Evolutionary conservation across 371 early-diverging fungal species (phyloP).

Genomic region (Nosema muscidifuracis): DNA sequence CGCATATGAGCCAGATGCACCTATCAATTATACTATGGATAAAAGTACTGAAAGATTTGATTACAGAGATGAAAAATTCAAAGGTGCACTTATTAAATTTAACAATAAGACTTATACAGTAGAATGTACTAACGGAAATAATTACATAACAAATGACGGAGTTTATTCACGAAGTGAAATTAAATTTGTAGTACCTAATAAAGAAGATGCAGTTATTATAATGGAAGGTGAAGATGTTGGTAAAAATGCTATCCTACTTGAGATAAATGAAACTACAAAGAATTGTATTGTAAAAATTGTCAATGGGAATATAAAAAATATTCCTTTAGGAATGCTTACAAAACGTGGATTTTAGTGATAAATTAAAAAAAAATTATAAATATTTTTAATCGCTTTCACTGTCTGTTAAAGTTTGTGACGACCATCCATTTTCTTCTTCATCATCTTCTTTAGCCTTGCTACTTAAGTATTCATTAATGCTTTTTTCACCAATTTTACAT

Average conservation of each 20-base stretch:
- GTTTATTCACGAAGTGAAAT: conserved; percentile 55
- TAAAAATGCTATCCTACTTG: conserved; percentile 70
- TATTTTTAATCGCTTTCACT: background rate
- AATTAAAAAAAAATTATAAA: background rate
- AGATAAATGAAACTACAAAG: conserved; percentile 67
- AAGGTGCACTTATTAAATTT: conserved; percentile 20
- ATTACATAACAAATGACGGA: conserved; percentile 18
- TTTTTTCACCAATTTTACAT: background rate
- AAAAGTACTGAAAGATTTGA: conserved; percentile 16
- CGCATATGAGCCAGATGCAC: conserved; percentile 22
- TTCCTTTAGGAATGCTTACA: conserved; percentile 18
- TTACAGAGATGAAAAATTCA: conserved; percentile 10
- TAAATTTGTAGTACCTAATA: conserved; percentile 69
- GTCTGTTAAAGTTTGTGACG: background rate
- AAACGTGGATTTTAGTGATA: conserved; percentile 17
- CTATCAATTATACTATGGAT: conserved; percentile 1
- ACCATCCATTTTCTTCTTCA: background rate
- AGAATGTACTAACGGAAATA: conserved; percentile 19
- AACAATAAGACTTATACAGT: conserved; percentile 2
- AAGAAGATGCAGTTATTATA: conserved; percentile 71
- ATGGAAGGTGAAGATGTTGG: conserved; percentile 69
- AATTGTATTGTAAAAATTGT: conserved; percentile 71
- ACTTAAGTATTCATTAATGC: background rate
- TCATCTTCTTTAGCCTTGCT: background rate
- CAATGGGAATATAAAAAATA: conserved; percentile 29